Evolutionary conservation across 352 stramenopile genomes (phyloP).

Genomic region (Pythium volutum): DNA sequence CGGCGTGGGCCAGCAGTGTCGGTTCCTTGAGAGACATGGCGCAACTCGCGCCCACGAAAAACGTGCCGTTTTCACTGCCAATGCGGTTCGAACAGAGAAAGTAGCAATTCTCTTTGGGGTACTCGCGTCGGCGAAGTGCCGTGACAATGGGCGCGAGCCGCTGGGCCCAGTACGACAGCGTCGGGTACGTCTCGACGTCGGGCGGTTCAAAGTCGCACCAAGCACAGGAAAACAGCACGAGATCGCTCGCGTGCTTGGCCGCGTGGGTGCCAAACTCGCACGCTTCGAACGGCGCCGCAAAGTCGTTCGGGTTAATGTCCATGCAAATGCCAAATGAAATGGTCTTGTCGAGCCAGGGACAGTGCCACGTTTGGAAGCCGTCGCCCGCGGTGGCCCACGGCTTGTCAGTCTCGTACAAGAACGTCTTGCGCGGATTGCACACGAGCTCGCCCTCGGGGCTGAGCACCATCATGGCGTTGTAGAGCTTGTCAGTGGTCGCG

Average conservation of each 20-base stretch:
- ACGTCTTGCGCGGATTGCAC: slow-evolving; percentile 76
- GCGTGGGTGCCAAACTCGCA: slow-evolving; percentile 73
- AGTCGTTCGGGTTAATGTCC: slow-evolving; percentile 88
- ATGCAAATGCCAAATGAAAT: slow-evolving; percentile 89
- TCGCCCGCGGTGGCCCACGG: slow-evolving; percentile 62
- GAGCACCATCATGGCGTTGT: slow-evolving; percentile 83
- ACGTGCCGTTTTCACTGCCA: slow-evolving; percentile 70
- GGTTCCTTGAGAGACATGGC: slow-evolving; percentile 63
- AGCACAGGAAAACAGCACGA: slow-evolving; percentile 80
- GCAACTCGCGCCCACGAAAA: slow-evolving; percentile 81
- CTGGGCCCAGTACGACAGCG: slow-evolving; percentile 72
- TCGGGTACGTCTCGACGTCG: slow-evolving; percentile 40
- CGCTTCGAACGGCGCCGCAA: slow-evolving; percentile 54
- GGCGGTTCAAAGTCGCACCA: slow-evolving; percentile 76
- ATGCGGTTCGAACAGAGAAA: slow-evolving; percentile 81
- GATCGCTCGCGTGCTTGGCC: slow-evolving; percentile 46
- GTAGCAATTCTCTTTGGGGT: slow-evolving; percentile 53
- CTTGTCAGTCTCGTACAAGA: slow-evolving; percentile 86
- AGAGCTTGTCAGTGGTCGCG: slow-evolving; percentile 32
- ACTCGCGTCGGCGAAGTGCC: slow-evolving; percentile 32
- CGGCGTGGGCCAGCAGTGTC: slow-evolving; percentile 41
- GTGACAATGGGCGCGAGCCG: slow-evolving; percentile 60
- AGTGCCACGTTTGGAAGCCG: slow-evolving; percentile 67
- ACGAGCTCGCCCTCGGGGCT: slow-evolving; percentile 62
- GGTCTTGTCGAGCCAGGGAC: slow-evolving; percentile 69